Base-by-base conservation (phyloP, 352 stramenopile genomes). In the Hyaloperonospora brassicae region DNA sequence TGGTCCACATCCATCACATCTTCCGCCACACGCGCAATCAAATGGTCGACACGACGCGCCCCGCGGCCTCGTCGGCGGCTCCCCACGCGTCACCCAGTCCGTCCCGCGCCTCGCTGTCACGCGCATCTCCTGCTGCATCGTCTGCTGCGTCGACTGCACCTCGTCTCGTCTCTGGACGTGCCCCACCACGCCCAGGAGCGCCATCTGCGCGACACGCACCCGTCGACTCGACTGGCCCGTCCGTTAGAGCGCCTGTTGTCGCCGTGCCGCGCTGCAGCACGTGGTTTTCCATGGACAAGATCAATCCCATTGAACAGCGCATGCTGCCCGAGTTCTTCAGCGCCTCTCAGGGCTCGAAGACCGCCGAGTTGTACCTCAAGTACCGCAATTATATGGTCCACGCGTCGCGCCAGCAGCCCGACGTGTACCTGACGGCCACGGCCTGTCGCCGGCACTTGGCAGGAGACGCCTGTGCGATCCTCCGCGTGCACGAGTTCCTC, bases 381-480 rank as follows among this genome's bases (percentile, higher is more conserved):
- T 93, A 93, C 64, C 79, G 79, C 62, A 93, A 93, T 64, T 93
- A 86, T 59, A 93, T 90, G 79, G 70, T 93, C 35, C 63, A 89
- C 56, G 77, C 78, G 8, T 93, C 87, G 50, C 71, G 79, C 35
- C 78, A 89, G 60, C 76, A 89, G 59, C 82, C 82, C 9, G 66
- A 84, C 47, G 76, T 88, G 55, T 93, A 89, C 58, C 57, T 93
- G 23, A 89, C 82, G 24, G 82, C 82, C 25, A 93, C 79, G n/a
- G 79, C 82, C 5, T 93, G 82, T 57, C 82, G 82, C 30, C 79
- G 82, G 47, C 89, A 87, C 50, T 66, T 93, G 35, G 79, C 82
- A 6, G 82, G 82, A 10, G 83, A 93, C 43, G 83, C 76, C 10
- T 90, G 83, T 45, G 72, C 83, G n/a, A 87, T 93, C 52, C 63